Evolutionary conservation across 2,329 filamentous ascomycete genomes (phyloP).

Genomic region (Colletotrichum lini): DNA sequence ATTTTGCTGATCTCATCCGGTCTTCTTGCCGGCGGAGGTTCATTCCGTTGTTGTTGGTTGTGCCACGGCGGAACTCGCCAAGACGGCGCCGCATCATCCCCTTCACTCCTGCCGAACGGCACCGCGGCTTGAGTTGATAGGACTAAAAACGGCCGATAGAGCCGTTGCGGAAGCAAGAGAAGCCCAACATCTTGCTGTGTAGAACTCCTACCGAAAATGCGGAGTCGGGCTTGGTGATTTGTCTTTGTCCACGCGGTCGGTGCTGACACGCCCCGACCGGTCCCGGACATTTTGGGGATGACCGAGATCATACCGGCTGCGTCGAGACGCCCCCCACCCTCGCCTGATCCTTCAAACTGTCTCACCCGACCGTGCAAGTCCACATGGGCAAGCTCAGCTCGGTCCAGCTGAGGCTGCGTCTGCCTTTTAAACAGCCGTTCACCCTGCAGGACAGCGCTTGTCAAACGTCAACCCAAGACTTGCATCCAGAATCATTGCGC

Average conservation of each 20-base stretch:
- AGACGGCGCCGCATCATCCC: neutral
- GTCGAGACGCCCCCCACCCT: neutral
- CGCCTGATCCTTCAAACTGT: constrained; percentile 8
- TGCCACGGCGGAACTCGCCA: too few species aligned
- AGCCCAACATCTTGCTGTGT: too few species aligned
- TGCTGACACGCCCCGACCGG: constrained; percentile 17
- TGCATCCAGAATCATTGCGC: constrained; percentile 1
- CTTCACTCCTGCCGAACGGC: too few species aligned
- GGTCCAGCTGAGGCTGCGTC: neutral
- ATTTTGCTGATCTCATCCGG: neutral
- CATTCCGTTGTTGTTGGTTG: neutral
- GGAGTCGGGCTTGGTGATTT: neutral
- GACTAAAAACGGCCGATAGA: too few species aligned
- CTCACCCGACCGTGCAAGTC: constrained; percentile 3
- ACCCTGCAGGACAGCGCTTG: neutral
- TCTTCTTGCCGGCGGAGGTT: neutral
- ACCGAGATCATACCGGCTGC: constrained; percentile 32
- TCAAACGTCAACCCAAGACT: neutral
- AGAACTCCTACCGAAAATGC: too few species aligned
- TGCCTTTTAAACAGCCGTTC: neutral
- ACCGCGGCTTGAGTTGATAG: neutral
- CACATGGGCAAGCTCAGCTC: neutral
- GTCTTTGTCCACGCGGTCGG: neutral
- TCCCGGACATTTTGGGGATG: constrained; percentile 41
- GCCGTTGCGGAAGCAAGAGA: too few species aligned